These are phyloP conservation scores for Acaromyces ingoldii DNA, from an alignment of 1,284 basidiomycete genomes.

Conservation along the genomic window DNA sequence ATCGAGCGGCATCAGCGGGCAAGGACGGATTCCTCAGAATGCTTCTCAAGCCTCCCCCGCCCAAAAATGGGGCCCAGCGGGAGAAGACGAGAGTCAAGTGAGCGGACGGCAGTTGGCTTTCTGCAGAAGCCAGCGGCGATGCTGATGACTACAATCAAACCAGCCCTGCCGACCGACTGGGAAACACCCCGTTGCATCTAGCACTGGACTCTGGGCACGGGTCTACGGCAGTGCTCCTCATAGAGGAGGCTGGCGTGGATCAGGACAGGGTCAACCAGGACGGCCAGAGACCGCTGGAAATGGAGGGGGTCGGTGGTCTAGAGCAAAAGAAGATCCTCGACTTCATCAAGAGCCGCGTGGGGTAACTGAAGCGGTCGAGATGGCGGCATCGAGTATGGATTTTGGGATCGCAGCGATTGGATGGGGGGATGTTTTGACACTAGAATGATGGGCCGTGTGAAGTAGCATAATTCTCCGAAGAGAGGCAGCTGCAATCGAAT, in stretches of 20 bases:
- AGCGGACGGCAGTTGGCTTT: conserved; percentile 4
- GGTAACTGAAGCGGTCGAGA: too few relatives aligned
- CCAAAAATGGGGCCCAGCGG: conserved; percentile 14
- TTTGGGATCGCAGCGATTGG: too few relatives aligned
- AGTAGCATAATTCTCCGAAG: too few relatives aligned
- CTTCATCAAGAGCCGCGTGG: conserved; percentile 1
- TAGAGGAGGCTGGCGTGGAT: conserved; percentile 25
- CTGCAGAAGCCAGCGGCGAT: too few relatives aligned
- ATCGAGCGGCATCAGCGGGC: conserved; percentile 24
- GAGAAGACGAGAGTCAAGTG: conserved; percentile 35
- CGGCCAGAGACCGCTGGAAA: conserved; percentile 21
- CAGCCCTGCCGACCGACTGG: conserved; percentile 29
- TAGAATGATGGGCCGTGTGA: too few relatives aligned
- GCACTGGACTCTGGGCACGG: conserved; percentile 27
- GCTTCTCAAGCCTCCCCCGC: conserved; percentile 20
- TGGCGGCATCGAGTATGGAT: too few relatives aligned
- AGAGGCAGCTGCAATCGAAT: too few relatives aligned
- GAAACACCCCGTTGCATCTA: conserved; percentile 34
- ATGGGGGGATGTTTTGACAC: too few relatives aligned
- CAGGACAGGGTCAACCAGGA: conserved; percentile 22
- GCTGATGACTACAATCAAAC: background rate
- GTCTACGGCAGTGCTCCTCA: conserved; percentile 25
- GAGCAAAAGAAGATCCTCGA: conserved; percentile 16
- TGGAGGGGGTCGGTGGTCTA: conserved; percentile 27
- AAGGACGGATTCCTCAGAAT: conserved; percentile 23